Evolutionary conservation across 345 rosid species (phyloP).

Genomic region (Durio zibethinus): DNA sequence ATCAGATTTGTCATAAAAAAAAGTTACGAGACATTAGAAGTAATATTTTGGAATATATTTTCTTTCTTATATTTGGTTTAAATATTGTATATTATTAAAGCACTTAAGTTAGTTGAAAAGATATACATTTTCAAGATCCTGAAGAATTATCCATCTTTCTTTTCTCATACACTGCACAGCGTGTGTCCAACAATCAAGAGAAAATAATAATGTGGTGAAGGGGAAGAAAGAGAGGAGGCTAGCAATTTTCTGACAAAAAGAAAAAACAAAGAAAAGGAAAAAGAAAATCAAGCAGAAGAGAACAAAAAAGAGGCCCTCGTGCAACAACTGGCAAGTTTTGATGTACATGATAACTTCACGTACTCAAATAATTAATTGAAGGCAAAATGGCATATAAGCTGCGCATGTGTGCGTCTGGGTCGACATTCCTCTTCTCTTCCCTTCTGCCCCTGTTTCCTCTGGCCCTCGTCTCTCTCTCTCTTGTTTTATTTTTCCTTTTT

Average conservation of each 20-base stretch:
- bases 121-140: neutral
- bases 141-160: neutral
- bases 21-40: too few species aligned
- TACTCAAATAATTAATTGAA: neutral
- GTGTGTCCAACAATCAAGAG: constrained; percentile 15
- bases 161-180: neutral
- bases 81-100: too few species aligned
- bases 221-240: neutral
- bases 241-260: constrained; percentile 12
- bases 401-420: constrained; percentile 56
- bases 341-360: constrained; percentile 39
- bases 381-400: constrained; percentile 21
- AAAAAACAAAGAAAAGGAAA: too few species aligned
- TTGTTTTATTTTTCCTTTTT: neutral
- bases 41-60: too few species aligned
- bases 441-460: constrained; percentile 1
- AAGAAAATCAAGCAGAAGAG: constrained; percentile 42
- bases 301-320: constrained; percentile 78
- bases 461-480: neutral
- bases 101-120: neutral
- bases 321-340: constrained; percentile 48
- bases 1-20: too few species aligned
- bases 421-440: constrained; percentile 27
- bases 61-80: too few species aligned
- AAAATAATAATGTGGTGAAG: constrained; percentile 7